These are phyloP conservation scores for Agarophyton chilense DNA, from an alignment of 23 red algal genomes.

Conservation along the genomic window DNA sequence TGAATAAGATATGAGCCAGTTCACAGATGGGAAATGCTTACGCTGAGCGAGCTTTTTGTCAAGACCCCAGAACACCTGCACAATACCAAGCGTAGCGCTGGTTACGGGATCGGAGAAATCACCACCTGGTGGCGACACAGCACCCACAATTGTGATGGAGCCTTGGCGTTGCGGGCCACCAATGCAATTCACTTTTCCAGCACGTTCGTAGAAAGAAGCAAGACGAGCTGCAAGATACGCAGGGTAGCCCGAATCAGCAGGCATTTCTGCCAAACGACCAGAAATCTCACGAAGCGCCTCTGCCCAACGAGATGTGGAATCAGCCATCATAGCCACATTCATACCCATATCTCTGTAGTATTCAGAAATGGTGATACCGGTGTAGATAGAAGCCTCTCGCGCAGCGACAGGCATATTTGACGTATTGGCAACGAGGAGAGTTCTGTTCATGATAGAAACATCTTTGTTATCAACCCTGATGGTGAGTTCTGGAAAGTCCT, in stretches of 20 bases:
- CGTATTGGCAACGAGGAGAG: slow-evolving; percentile 98
- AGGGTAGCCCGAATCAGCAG: slow-evolving; percentile 98
- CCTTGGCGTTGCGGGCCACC: slow-evolving; percentile 90
- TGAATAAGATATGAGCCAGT: slow-evolving; percentile 93
- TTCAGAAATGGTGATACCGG: slow-evolving; percentile 97
- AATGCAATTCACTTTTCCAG: slow-evolving; percentile 90
- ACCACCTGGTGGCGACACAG: slow-evolving; percentile 96
- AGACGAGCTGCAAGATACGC: slow-evolving; percentile 98
- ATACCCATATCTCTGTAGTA: slow-evolving; percentile 99
- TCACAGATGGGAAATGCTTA: slow-evolving; percentile 99
- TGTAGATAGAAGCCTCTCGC: slow-evolving; percentile 99
- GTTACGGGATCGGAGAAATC: slow-evolving; percentile 99
- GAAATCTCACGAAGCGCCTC: slow-evolving; percentile 99
- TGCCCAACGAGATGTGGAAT: slow-evolving; percentile 97
- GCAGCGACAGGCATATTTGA: slow-evolving; percentile 99
- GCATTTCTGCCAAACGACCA: slow-evolving; percentile 99
- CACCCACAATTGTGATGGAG: slow-evolving; percentile 99
- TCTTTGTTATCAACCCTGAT: slow-evolving; percentile 84
- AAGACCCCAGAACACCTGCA: slow-evolving; percentile 99
- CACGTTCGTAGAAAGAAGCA: slow-evolving; percentile 99
- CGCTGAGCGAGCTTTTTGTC: slow-evolving; percentile 98
- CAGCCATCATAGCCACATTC: slow-evolving; percentile 99
- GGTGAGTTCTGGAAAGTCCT: slow-evolving; percentile 97
- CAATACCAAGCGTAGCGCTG: slow-evolving; percentile 95
- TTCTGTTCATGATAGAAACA: slow-evolving; percentile 98